Conservation (phyloP, 495 filamentous ascomycete genomes). For the Endocarpon pusillum region DNA sequence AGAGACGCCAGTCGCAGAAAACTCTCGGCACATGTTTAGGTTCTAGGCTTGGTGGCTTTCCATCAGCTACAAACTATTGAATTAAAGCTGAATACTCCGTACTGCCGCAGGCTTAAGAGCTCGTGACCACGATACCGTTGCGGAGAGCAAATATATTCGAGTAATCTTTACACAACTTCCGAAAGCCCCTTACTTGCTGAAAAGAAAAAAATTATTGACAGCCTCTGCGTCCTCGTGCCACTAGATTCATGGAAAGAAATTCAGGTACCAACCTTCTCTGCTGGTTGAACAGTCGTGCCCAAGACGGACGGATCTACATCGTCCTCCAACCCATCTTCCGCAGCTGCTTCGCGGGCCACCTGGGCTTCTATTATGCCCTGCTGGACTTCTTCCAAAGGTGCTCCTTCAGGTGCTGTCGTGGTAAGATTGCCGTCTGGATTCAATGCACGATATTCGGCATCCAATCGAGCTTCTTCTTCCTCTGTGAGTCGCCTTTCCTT, state of each 20-base stretch:
- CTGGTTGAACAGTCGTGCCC: conserved; percentile 1
- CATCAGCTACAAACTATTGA: no score
- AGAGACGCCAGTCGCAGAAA: no score
- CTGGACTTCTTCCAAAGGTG: conserved; percentile 24
- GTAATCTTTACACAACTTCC: no score
- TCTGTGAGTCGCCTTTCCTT: conserved; percentile 42
- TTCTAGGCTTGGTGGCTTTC: no score
- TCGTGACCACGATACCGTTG: no score
- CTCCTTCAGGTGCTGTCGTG: conserved; percentile 29
- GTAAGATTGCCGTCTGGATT: conserved; percentile 26
- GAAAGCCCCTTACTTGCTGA: no score
- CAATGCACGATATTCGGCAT: conserved; percentile 19
- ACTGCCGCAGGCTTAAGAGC: no score
- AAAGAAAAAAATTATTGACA: not conserved
- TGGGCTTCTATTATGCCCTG: conserved; percentile 25
- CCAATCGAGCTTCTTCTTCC: conserved; percentile 27
- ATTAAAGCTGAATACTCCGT: no score
- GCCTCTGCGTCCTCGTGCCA: not conserved
- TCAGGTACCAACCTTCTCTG: conserved; percentile 4
- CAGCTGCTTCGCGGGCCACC: conserved; percentile 15
- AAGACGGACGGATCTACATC: conserved; percentile 1
- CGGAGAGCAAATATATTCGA: no score
- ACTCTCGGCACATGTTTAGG: no score
- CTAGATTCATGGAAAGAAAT: not conserved
- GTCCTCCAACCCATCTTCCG: conserved; percentile 2